Evolutionary conservation across 1,284 basidiomycete species (phyloP).

Genomic region (Dichomitus squalens): DNA sequence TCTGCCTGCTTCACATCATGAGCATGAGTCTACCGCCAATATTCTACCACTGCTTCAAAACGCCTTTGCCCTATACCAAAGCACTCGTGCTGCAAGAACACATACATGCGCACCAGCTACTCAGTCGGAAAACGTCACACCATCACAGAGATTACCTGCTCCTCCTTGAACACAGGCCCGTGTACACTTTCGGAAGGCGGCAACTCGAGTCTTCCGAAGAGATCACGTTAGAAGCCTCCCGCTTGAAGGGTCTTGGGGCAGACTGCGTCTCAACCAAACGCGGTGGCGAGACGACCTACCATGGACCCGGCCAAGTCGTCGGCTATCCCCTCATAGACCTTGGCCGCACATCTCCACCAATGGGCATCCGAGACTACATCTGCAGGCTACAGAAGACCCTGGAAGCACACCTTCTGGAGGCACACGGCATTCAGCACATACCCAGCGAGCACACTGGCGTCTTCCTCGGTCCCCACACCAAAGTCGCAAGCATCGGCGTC

Average conservation of each 20-base stretch:
- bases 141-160: constrained; percentile 69
- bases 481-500: constrained; percentile 95
- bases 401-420: constrained; percentile 55
- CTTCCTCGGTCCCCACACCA: constrained; percentile 67
- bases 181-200: constrained; percentile 91
- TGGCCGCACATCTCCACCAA: constrained; percentile 42
- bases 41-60: constrained; percentile 75
- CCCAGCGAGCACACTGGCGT: constrained; percentile 77
- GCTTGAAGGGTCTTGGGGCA: constrained; percentile 78
- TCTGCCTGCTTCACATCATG: neutral
- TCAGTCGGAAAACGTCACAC: constrained; percentile 43
- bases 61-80: constrained; percentile 70
- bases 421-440: constrained; percentile 54
- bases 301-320: constrained; percentile 96
- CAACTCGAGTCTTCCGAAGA: constrained; percentile 61
- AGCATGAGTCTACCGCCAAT: constrained; percentile 52
- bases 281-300: constrained; percentile 95
- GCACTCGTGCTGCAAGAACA: constrained; percentile 74
- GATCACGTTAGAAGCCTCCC: constrained; percentile 63
- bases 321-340: constrained; percentile 95
- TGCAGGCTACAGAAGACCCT: constrained; percentile 69
- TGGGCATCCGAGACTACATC: constrained; percentile 73
- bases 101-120: constrained; percentile 64
- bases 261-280: constrained; percentile 85
- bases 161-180: constrained; percentile 86